Base-by-base conservation (phyloP, 2,329 filamentous ascomycete genomes). In the Trichoderma sp. region DNA sequence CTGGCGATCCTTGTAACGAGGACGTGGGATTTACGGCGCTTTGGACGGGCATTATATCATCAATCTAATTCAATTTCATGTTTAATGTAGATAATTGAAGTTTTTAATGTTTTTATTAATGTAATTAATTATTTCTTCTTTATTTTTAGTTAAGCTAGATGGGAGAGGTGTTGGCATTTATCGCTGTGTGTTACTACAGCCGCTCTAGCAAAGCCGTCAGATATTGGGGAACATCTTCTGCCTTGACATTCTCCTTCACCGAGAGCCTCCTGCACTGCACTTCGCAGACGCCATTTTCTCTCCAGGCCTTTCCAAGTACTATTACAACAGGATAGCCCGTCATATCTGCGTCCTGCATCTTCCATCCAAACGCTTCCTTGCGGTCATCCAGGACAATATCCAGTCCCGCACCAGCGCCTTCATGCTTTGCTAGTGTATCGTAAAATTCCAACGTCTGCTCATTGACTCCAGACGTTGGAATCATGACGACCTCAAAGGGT, bases 241-340 rank as follows among this genome's bases (percentile, higher is more conserved):
- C 71, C 3, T 83, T 76, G 15, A 94, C 87, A 15, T 88, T 83
- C 74, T 91, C 85, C 74, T 88, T 91, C 17, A 92, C 73, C 1
- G 84, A 86, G 30, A 95, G 82, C 70, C 87, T 86, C 72, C 93
- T 87, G 81, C 93, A 95, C 78, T 97, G 93, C 34, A 97, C 88
- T 79, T 97, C 94, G 47, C 92, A 88, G n/a, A 83, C 80, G 58
- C 84, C 83, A 2, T 85, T 82, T 47, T 86, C 82, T 58, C 77
- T 83, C 91, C 92, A 97, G 4, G 84, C 84, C 73, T 88, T 91
- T 0, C 95, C 95, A 36, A 98, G 80, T 2, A 98, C 86, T 13
- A 98, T 85, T 9, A 95, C 85, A 13, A 98, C 85, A 0, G 95
- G 95, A 79, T 97, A 97, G 3, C 96, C 96, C 69, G 95, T 89